Base-by-base conservation (phyloP, 176 grass and related monocot species). In the Paspalum notatum region DNA sequence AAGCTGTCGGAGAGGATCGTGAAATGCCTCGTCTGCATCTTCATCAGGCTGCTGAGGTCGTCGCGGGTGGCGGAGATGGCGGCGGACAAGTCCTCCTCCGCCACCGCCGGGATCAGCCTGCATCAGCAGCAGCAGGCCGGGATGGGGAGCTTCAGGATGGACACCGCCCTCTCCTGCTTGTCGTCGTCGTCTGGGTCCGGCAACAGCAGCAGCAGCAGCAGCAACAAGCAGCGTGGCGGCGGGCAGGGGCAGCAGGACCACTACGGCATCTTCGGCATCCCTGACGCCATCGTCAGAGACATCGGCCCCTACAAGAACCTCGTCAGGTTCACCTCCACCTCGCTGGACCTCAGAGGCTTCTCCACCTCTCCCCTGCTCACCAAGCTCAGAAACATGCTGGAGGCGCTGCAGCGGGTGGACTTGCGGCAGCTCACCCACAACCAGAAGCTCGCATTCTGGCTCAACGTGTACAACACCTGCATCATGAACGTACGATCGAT, bases 271-370 rank as follows among this genome's bases (percentile, higher is more conserved):
- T 95, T 99, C 4, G 25, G 46, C 45, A 47, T 93, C 62, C 90
- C 73, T 22, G 96, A 88, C 68, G 91, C 96, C 9, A 54, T 95
- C 55, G 75, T 88, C 15, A 93, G 92, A 42, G 92, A 99, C 84
- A 76, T 93, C n/a, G 92, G 95, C 0, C 88, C 95, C 18, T 98
- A 98, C 86, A 98, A 95, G 75, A 98, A 95, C 26, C 95, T 93
- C 68, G 88, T 98, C 48, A 98, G 81, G 71, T 98, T 98, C 75
- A 83, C 86, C 83, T 77, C 83, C 20, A 76, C 26, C 62, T 87
- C 95, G 2, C 71, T 92, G 4, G 95, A 98, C 58, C 65, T 73
- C 5, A 84, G 89, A 69, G 76, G 60, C 0, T 79, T 98, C 75
- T 98, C 92, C 24, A 51, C 13, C 88, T 98, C 90, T 32, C 85